Conservation (phyloP, 352 stramenopile genomes). For the Phytophthora tentaculata region DNA sequence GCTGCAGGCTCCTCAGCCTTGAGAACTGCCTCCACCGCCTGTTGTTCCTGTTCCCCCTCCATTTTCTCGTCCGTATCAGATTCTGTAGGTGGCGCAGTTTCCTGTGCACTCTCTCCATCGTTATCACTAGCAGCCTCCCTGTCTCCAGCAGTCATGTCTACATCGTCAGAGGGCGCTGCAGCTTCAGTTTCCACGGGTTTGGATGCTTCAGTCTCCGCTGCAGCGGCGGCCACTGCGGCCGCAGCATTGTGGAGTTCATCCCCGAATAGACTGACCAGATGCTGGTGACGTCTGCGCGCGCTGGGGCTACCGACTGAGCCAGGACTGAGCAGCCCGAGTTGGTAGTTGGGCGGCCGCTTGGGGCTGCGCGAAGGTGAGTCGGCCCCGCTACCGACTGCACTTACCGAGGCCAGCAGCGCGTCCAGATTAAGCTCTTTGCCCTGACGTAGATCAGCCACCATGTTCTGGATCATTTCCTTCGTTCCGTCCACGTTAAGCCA, state of each 20-base stretch:
- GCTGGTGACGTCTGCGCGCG: conserved; percentile 61
- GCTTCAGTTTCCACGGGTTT: conserved; percentile 18
- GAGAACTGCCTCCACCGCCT: conserved; percentile 2
- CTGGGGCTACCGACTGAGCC: conserved; percentile 46
- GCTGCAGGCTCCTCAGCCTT: conserved; percentile 14
- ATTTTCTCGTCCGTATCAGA: conserved; percentile 33
- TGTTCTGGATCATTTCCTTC: conserved; percentile 85
- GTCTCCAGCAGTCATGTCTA: conserved; percentile 47
- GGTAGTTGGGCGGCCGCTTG: conserved; percentile 84
- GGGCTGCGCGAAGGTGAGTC: conserved; percentile 77
- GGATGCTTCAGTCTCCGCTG: conserved; percentile 17
- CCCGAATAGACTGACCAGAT: conserved; percentile 79
- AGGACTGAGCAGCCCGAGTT: conserved; percentile 48
- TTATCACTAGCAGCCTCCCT: conserved; percentile 25
- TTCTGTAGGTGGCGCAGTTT: not conserved
- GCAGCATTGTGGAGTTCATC: conserved; percentile 64
- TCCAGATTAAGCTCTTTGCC: conserved; percentile 72
- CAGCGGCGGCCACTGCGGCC: conserved; percentile 12
- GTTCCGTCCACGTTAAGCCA: conserved; percentile 89
- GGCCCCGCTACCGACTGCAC: conserved; percentile 19
- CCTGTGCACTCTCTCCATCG: conserved; percentile 11
- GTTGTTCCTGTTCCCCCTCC: conserved; percentile 32
- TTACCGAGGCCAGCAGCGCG: conserved; percentile 34
- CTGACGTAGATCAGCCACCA: conserved; percentile 80
- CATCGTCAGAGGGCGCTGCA: conserved; percentile 39